These are phyloP conservation scores for Phlebiopsis gigantea DNA, from an alignment of 768 basidiomycete species.

Conservation along the genomic window DNA sequence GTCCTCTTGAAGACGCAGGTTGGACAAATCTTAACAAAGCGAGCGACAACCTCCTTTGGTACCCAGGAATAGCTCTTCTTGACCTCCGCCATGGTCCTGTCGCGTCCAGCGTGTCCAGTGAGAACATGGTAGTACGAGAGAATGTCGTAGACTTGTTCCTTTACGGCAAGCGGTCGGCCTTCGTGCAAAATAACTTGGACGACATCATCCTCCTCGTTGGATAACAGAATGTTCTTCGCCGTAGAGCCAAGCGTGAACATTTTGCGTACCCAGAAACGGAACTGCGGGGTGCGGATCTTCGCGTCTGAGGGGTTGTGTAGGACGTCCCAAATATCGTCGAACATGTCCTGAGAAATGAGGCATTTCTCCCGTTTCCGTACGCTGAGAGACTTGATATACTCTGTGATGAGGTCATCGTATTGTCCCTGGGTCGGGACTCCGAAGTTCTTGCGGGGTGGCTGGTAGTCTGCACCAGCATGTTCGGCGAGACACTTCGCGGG, in stretches of 20 bases:
- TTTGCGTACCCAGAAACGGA: slow-evolving; percentile 80
- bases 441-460: slow-evolving; percentile 20
- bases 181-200: slow-evolving; percentile 61
- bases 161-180: slow-evolving; percentile 66
- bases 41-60: slow-evolving; percentile 76
- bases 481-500: not conserved
- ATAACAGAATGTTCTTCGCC: slow-evolving; percentile 2
- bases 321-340: slow-evolving; percentile 69
- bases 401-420: slow-evolving; percentile 52
- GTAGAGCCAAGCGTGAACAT: slow-evolving; percentile 54
- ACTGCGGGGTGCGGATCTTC: slow-evolving; percentile 53
- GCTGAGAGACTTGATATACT: slow-evolving; percentile 55
- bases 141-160: slow-evolving; percentile 75
- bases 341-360: slow-evolving; percentile 64
- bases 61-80: slow-evolving; percentile 75
- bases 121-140: slow-evolving; percentile 68
- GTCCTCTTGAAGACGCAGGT: slow-evolving; percentile 54
- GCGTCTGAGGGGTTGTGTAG: slow-evolving; percentile 47
- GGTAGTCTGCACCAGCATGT: not conserved
- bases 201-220: slow-evolving; percentile 16
- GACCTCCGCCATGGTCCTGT: slow-evolving; percentile 67
- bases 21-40: slow-evolving; percentile 76
- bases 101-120: slow-evolving; percentile 68
- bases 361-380: slow-evolving; percentile 61
- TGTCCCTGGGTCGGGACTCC: slow-evolving; percentile 61